Base-by-base conservation (phyloP, 169 alveolate genomes). In the Plasmodium yoelii region DNA sequence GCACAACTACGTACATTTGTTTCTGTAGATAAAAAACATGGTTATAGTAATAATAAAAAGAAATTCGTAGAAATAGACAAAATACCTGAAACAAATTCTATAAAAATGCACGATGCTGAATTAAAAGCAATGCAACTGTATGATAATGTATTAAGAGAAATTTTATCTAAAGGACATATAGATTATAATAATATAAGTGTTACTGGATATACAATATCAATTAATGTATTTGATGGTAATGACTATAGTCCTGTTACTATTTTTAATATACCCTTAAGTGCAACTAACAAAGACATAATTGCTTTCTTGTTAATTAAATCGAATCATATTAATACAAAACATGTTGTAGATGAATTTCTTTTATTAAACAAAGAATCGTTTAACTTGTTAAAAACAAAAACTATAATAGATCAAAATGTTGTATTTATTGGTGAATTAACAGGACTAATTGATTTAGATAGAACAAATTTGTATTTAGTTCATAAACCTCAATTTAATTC, bases 271-370 rank as follows among this genome's bases (percentile, higher is more conserved):
- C 91, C 91, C n/a, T 26, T 86, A 53, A 70, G 71, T 72, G 73
- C 74, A 56, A 86, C 91, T 1, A 86, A 86, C 8, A 68, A 86
- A 63, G 91, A 86, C 51, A 70, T 86, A 26, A 86, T 86, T 24
- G 71, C 34, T 68, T 86, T 86, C 49, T 64, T 86, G 47, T 42
- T 86, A 24, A 70, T 56, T 5, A 86, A 86, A 55, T 55, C 91
- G n/a, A 86, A 86, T 44, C 87, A 86, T 71, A 22, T 86, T 49
- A 86, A 86, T 63, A 65, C 51, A 34, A 60, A 24, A 53, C 22
- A 56, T 9, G 44, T 86, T 18, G 71, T 70, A 1, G 91, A 86
- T 51, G 75, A 86, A 49, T 86, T 63, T 47, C 44, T 70, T n/a
- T 44, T 86, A 28, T 63, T 86, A 34, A 86, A 65, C 18, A 74